Conservation (phyloP, 2,329 filamentous ascomycete genomes). For the Nannizziopsis barbatae region DNA sequence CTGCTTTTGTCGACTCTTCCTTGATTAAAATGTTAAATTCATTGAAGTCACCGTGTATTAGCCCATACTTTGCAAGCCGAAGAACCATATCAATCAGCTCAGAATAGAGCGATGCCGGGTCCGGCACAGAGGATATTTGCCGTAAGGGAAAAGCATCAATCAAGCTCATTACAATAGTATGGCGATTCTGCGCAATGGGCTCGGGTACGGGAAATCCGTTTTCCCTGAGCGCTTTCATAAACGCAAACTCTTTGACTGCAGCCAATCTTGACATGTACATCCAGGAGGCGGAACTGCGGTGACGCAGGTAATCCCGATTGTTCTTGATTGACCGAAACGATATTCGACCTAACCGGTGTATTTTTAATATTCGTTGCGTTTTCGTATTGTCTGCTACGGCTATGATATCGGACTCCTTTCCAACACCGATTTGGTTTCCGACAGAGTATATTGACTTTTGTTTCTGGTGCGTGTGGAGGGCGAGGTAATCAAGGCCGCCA, state of each 20-base stretch:
- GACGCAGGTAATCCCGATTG: constrained; percentile 88
- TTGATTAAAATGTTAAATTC: constrained; percentile 97
- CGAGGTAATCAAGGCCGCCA: constrained; percentile 94
- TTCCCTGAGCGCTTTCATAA: constrained; percentile 74
- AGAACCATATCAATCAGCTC: constrained; percentile 82
- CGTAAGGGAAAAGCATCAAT: constrained; percentile 86
- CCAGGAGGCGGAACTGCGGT: constrained; percentile 72
- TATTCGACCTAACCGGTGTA: constrained; percentile 87
- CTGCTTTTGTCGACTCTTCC: constrained; percentile 43
- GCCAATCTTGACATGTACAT: constrained; percentile 95
- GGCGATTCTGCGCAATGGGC: constrained; percentile 77
- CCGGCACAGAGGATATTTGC: constrained; percentile 71
- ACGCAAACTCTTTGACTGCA: constrained; percentile 86
- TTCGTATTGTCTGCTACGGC: constrained; percentile 75
- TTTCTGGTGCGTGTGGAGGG: constrained; percentile 77
- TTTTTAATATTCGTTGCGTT: constrained; percentile 75
- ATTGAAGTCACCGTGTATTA: constrained; percentile 98
- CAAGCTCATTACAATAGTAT: constrained; percentile 92
- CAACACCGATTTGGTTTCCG: constrained; percentile 86
- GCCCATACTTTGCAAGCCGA: constrained; percentile 66
- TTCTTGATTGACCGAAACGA: constrained; percentile 94
- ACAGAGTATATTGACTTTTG: constrained; percentile 77
- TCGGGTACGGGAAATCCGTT: constrained; percentile 85
- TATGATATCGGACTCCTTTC: constrained; percentile 96
- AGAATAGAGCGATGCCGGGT: constrained; percentile 78